A percentile compares a stretch with the other conserved stretches of the same genome.
Conservation (phyloP, 371 early-diverging fungal genomes). For the Rhizopus arrhizus region DNA sequence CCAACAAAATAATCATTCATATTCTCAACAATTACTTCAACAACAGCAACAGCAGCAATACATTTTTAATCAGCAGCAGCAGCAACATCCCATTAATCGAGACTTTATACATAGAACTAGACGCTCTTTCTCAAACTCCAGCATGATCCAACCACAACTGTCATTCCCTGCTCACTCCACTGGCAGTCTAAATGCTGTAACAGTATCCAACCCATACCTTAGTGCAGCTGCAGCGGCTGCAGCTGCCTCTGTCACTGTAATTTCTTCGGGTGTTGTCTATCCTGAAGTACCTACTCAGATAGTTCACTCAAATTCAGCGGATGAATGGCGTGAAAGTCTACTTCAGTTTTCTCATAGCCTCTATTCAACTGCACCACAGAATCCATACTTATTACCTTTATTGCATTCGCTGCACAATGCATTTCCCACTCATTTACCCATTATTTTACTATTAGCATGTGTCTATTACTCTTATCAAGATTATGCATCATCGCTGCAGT, state of each 20-base stretch:
- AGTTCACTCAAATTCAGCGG: slow-evolving; percentile 19
- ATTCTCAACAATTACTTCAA: slow-evolving; percentile 9
- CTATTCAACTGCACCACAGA: slow-evolving; percentile 63
- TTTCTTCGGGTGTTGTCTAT: slow-evolving; percentile 19
- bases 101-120: slow-evolving; percentile 14
- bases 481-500: slow-evolving; percentile 70
- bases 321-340: slow-evolving; percentile 62
- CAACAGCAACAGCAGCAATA: slow-evolving; percentile 21
- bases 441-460: slow-evolving; percentile 83
- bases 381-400: slow-evolving; percentile 52
- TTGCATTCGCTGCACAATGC: slow-evolving; percentile 68
- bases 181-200: not conserved
- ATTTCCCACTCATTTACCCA: slow-evolving; percentile 76
- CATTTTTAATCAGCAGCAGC: slow-evolving; percentile 26
- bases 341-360: slow-evolving; percentile 69
- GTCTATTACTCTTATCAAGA: slow-evolving; percentile 82
- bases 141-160: not conserved
- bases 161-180: slow-evolving; percentile 20
- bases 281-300: slow-evolving; percentile 11
- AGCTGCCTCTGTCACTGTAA: slow-evolving; percentile 30
- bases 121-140: slow-evolving; percentile 23
- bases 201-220: slow-evolving; percentile 27
- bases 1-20: slow-evolving; percentile 11
- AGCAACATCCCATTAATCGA: slow-evolving; percentile 18
- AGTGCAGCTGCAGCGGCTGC: slow-evolving; percentile 41